Base-by-base conservation (phyloP, 805 yeast genomes). In the Brettanomyces naardenensis region DNA sequence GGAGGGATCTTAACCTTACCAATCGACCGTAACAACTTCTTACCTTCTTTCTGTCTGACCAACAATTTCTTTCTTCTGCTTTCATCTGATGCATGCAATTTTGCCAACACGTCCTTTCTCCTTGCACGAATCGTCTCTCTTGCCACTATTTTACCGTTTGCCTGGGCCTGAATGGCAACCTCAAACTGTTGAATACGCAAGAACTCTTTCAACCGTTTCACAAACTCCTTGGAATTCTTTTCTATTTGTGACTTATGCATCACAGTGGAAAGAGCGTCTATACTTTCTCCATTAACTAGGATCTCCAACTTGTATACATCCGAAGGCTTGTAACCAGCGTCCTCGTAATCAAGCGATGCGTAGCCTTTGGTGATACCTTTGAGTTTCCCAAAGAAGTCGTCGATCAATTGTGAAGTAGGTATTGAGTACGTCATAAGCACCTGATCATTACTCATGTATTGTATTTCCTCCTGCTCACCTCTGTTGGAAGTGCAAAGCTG, bases 301-400 rank as follows among this genome's bases (percentile, higher is more conserved):
- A 92, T 67, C 55, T 90, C 97, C 63, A 90, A 63, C 53, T 90
- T 92, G 25, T 85, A 88, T 18, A 90, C 75, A 52, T 85, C 88
- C 1, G 94, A 76, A 25, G 75, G 71, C 46, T 66, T 70, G 61
- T 88, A 90, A 0, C 97, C 98, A 4, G 82, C 78, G 53, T 90
- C 97, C 49, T 92, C 97, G 53, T 90, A 90, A 61, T 90, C 97
- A 37, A 90, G 66, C 1, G 96, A 85, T 0, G 95, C 97, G 60
- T 85, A 90, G 1, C 98, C 98, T 52, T 78, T 76, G 0, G 97
- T 86, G 1, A 78, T 71, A 2, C 96, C 89, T 56, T 90, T 90
- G 41, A 90, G 67, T 55, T 84, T 86, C 2, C 97, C 97, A 59
- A 92, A 89, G 57, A 90, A 90, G 61, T 92, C 96, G 53, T 90